A percentile compares a stretch with the other conserved stretches of the same genome.
phyloP scores from a whole-genome alignment of 192 early-diverging fungal genomes.

The Spinellus fusiger region DNA sequence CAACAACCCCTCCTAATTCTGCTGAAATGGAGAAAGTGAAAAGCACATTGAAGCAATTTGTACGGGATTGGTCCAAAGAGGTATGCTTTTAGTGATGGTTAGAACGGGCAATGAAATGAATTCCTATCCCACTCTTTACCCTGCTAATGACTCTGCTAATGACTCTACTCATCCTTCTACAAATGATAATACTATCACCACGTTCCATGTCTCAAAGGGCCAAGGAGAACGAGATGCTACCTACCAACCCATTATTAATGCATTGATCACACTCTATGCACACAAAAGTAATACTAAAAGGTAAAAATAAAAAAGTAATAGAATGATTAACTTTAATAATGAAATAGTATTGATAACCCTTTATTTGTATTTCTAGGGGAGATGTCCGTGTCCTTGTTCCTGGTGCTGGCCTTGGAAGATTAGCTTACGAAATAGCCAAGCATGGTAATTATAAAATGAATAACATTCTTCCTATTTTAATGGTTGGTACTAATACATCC shows the following conservation, averaged over 20 bases:
- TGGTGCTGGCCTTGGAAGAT: constrained; percentile 92
- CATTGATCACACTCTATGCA: constrained; percentile 55
- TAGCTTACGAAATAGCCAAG: constrained; percentile 88
- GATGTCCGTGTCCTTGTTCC: constrained; percentile 76
- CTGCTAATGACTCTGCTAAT: no score
- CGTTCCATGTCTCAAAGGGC: constrained; percentile 61
- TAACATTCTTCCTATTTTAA: no score
- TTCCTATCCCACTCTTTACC: no score
- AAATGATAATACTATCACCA: no score
- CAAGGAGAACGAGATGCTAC: constrained; percentile 66
- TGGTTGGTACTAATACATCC: no score
- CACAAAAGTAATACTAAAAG: constrained; percentile 23
- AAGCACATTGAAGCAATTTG: constrained; percentile 89
- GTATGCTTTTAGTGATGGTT: background rate
- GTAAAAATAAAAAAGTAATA: background rate
- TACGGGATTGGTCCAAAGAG: constrained; percentile 81
- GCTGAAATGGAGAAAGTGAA: constrained; percentile 89
- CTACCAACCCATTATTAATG: constrained; percentile 76
- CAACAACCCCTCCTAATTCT: constrained; percentile 33
- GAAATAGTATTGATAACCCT: background rate
- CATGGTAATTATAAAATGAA: constrained; percentile 27
- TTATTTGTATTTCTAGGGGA: constrained; percentile 42
- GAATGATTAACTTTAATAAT: no score
- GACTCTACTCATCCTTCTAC: no score
- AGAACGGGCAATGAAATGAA: no score